These are phyloP conservation scores for Neostapfia colusana DNA, from an alignment of 176 grass and related monocot species.

Conservation along the genomic window DNA sequence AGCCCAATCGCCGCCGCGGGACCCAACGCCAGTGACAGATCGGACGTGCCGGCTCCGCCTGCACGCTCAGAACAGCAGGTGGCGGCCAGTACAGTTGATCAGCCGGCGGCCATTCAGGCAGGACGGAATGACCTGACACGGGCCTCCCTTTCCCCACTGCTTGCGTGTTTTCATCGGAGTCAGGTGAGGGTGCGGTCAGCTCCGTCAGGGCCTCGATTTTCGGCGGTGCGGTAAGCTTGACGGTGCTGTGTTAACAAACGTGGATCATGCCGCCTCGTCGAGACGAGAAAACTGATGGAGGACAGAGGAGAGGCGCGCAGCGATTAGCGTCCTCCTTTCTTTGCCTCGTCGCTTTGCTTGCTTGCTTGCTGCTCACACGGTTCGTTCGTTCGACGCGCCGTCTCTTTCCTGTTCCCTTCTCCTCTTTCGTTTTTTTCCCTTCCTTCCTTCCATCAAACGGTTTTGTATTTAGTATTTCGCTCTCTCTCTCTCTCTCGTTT, in stretches of 20 bases:
- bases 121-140: constrained; percentile 40
- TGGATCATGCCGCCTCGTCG: no score
- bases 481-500: background rate
- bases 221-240: no score
- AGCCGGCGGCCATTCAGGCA: constrained; percentile 1
- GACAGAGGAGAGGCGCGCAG: no score
- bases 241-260: no score
- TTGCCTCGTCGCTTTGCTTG: constrained; percentile 17
- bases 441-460: no score
- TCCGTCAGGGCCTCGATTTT: background rate
- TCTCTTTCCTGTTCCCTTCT: background rate
- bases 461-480: background rate
- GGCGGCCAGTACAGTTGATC: no score
- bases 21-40: constrained; percentile 10
- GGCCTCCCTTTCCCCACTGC: constrained; percentile 26
- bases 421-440: background rate
- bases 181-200: constrained; percentile 23
- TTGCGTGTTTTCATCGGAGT: constrained; percentile 30
- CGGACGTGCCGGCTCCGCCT: background rate
- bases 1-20: background rate
- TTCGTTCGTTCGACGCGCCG: constrained; percentile 9
- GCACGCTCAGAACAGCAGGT: no score
- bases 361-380: constrained; percentile 30
- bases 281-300: background rate
- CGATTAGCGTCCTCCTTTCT: constrained; percentile 7